Conservation (phyloP, 345 rosid genomes). For the Ceriops zippeliana region DNA sequence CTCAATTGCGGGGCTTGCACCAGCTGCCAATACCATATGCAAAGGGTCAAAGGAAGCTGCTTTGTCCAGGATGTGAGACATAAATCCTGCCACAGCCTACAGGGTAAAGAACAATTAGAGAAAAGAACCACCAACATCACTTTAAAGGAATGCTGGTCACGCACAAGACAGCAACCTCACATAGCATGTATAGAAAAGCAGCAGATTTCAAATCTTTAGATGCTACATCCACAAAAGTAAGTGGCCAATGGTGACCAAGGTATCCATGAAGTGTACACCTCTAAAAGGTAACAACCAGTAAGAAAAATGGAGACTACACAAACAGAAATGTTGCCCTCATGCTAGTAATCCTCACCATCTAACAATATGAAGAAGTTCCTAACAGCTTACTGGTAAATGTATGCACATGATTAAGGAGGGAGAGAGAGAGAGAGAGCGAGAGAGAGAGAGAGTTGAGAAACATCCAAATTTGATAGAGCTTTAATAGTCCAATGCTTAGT, state of each 20-base stretch:
- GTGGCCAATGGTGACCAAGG: neutral
- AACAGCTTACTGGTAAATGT: too few species aligned
- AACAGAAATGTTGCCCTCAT: neutral
- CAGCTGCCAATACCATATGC: constrained; percentile 60
- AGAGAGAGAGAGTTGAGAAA: too few species aligned
- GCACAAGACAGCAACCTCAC: constrained; percentile 7
- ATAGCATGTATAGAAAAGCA: neutral
- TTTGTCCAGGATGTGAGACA: constrained; percentile 55
- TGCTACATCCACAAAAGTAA: neutral
- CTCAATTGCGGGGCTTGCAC: constrained; percentile 73
- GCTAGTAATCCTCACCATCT: too few species aligned
- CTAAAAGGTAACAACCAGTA: neutral
- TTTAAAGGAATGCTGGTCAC: neutral
- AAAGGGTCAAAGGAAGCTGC: constrained; percentile 60
- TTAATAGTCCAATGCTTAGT: too few species aligned
- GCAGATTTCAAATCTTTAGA: neutral
- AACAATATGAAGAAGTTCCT: too few species aligned
- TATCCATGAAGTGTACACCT: neutral
- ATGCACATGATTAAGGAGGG: too few species aligned
- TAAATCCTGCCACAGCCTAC: constrained; percentile 77
- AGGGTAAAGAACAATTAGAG: constrained; percentile 8
- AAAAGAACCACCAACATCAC: constrained; percentile 1
- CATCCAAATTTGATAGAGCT: too few species aligned
- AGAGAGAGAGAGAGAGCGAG: too few species aligned
- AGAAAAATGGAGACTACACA: neutral